Percentiles rank a stretch among this genome's conserved stretches.
Evolutionary conservation across 345 rosid species (phyloP).

Genomic region (Gossypium arboreum): DNA sequence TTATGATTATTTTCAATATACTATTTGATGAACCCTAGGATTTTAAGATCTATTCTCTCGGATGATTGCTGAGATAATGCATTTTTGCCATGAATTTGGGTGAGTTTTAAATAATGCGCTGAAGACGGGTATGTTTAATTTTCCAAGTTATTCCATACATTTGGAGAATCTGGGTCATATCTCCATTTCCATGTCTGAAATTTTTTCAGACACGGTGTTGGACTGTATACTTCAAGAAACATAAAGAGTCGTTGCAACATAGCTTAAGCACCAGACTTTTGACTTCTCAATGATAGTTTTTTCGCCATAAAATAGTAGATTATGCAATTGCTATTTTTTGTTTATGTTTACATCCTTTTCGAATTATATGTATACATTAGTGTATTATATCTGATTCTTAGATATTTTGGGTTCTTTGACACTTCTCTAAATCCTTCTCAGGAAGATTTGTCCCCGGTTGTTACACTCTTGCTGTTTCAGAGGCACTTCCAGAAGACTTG

Average conservation of each 20-base stretch:
- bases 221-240: background rate
- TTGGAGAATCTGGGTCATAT: background rate
- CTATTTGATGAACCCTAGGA: background rate
- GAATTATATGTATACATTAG: background rate
- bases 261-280: background rate
- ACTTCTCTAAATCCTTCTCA: slow-evolving; percentile 18
- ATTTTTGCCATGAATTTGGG: background rate
- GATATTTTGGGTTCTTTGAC: background rate
- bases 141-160: background rate
- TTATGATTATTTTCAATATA: background rate
- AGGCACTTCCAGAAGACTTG: slow-evolving; percentile 62
- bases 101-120: background rate
- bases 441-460: slow-evolving; percentile 69
- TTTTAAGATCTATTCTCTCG: background rate
- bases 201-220: background rate
- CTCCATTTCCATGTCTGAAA: background rate
- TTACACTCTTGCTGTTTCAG: slow-evolving; percentile 69
- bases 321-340: background rate
- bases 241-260: background rate
- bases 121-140: background rate
- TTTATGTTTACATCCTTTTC: background rate
- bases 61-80: background rate
- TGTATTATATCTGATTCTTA: background rate
- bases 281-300: background rate
- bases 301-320: background rate